Evolutionary conservation across 1,284 basidiomycete species (phyloP).

Genomic region (Austroboletus niveus): DNA sequence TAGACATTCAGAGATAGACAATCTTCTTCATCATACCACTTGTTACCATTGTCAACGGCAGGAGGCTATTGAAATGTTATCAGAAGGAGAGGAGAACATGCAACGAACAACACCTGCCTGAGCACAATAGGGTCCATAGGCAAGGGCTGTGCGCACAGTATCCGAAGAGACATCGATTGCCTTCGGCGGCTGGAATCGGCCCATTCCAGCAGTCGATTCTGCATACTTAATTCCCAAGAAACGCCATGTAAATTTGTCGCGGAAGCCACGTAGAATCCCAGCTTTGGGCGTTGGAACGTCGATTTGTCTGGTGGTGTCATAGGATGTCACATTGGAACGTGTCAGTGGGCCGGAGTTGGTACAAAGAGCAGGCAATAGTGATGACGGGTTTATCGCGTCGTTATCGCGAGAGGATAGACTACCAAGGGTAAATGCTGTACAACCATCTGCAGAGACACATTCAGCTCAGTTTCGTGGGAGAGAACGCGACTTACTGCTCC

Average conservation of each 20-base stretch:
- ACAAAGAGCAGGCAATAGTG: conserved; percentile 10
- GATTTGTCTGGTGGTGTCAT: conserved; percentile 15
- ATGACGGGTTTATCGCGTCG: not conserved
- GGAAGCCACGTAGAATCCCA: conserved; percentile 16
- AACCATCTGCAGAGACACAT: conserved; percentile 2
- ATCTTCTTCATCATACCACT: conserved; percentile 9
- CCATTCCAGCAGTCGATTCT: conserved; percentile 3
- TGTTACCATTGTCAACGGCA: conserved; percentile 10
- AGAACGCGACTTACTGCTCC: not conserved
- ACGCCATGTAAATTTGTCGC: conserved; percentile 17
- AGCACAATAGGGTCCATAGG: conserved; percentile 16
- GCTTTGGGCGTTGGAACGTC: conserved; percentile 13
- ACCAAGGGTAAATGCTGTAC: conserved; percentile 8
- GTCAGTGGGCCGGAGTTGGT: conserved; percentile 20
- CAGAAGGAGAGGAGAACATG: not conserved
- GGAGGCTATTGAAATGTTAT: conserved; percentile 1
- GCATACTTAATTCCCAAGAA: conserved; percentile 18
- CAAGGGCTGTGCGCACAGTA: conserved; percentile 1
- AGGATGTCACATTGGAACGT: conserved; percentile 18
- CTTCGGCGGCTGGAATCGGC: conserved; percentile 15
- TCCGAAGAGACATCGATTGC: conserved; percentile 4
- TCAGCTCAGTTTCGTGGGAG: not conserved
- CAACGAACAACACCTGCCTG: conserved; percentile 2
- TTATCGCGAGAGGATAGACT: not conserved
- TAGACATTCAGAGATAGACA: conserved; percentile 19